phyloP scores from a whole-genome alignment of 805 yeast species.

The Kodamaea sagamina region DNA sequence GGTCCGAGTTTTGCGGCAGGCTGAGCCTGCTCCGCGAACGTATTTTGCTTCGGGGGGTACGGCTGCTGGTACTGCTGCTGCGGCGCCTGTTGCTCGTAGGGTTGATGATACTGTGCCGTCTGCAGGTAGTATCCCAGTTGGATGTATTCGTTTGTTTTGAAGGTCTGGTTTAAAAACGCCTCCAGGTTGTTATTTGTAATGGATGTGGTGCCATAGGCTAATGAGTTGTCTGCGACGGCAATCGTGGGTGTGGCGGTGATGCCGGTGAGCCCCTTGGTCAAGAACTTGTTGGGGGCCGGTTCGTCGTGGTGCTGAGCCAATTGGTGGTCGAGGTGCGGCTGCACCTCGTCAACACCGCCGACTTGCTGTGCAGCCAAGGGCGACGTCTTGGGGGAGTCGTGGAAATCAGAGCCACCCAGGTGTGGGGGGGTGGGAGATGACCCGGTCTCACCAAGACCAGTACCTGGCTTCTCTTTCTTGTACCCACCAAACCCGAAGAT shows the following conservation, averaged over 20 bases:
- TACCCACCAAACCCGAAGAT: slow-evolving; percentile 44
- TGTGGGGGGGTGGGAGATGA: slow-evolving; percentile 12
- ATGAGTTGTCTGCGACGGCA: slow-evolving; percentile 60
- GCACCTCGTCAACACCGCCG: slow-evolving; percentile 2
- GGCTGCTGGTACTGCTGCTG: slow-evolving; percentile 1
- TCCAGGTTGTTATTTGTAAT: slow-evolving; percentile 24
- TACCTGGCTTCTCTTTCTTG: slow-evolving; percentile 25
- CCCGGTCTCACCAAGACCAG: slow-evolving; percentile 17
- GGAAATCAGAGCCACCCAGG: slow-evolving; percentile 1
- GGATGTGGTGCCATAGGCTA: slow-evolving; percentile 68
- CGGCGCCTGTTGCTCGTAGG: slow-evolving; percentile 14
- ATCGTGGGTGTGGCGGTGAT: slow-evolving; percentile 58
- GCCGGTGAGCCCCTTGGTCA: slow-evolving; percentile 39
- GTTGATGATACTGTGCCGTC: slow-evolving; percentile 11
- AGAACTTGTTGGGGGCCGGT: slow-evolving; percentile 22
- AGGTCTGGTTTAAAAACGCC: slow-evolving; percentile 27
- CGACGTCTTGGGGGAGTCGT: slow-evolving; percentile 2
- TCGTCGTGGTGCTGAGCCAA: slow-evolving; percentile 10
- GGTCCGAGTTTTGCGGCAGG: slow-evolving; percentile 9
- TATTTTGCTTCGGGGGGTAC: neutral
- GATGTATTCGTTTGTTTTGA: slow-evolving; percentile 17
- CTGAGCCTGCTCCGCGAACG: slow-evolving; percentile 9
- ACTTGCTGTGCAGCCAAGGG: slow-evolving; percentile 3
- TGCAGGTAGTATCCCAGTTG: slow-evolving; percentile 12
- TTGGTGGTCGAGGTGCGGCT: slow-evolving; percentile 4